Conservation (phyloP, 345 rosid genomes). For the Eucalyptus cloeziana region DNA sequence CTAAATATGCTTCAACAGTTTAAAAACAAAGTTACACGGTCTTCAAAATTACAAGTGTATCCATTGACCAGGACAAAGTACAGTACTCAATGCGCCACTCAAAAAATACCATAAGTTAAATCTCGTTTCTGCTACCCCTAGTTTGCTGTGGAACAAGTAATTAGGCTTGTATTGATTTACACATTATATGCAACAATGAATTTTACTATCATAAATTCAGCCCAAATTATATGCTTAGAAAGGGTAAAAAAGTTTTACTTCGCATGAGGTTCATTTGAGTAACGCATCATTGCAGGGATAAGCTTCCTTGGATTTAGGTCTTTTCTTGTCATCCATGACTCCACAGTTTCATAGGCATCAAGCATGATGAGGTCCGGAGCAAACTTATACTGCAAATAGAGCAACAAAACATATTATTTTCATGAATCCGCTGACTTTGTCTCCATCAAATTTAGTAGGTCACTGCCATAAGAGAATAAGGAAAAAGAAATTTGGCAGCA, state of each 20-base stretch:
- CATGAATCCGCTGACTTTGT: background rate
- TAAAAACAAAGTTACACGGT: background rate
- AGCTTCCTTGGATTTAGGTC: conserved; percentile 85
- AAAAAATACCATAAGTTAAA: background rate
- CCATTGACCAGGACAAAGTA: background rate
- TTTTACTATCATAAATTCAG: background rate
- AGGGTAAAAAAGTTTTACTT: conserved; percentile 38
- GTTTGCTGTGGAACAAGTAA: background rate
- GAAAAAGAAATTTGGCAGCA: background rate
- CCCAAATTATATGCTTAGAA: background rate
- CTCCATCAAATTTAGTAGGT: background rate
- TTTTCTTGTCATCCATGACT: conserved; percentile 91
- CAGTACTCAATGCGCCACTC: background rate
- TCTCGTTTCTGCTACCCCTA: background rate
- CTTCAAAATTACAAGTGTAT: background rate
- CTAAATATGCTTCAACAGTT: background rate
- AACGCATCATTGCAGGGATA: conserved; percentile 99
- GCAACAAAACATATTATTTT: background rate
- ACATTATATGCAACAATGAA: background rate
- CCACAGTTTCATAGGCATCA: conserved; percentile 98
- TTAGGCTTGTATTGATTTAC: background rate
- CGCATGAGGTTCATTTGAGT: conserved; percentile 99
- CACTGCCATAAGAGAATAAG: background rate
- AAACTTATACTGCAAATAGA: conserved; percentile 78
- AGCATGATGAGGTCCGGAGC: conserved; percentile 92